Evolutionary conservation across 768 basidiomycete species (phyloP).

Genomic region (Russula olivacea): DNA sequence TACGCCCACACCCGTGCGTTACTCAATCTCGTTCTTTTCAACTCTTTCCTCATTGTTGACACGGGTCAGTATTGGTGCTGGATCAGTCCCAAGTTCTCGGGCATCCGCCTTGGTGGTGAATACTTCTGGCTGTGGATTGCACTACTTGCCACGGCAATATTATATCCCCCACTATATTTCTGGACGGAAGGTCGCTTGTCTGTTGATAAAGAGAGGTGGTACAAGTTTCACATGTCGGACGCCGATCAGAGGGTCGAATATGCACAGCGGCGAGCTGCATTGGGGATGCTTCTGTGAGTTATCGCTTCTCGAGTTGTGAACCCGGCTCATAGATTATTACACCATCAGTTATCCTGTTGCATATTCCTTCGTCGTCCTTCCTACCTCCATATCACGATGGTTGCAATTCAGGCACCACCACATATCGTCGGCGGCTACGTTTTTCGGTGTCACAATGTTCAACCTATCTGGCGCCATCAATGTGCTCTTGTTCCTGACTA

Average conservation of each 20-base stretch:
- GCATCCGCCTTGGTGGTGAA: neutral
- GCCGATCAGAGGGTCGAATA: constrained; percentile 3
- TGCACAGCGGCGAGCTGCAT: neutral
- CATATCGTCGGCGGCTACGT: constrained; percentile 32
- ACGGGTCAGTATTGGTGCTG: constrained; percentile 2
- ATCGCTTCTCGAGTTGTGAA: neutral
- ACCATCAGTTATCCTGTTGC: constrained; percentile 1
- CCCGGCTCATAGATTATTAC: neutral
- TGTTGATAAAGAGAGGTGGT: neutral
- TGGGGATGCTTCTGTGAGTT: constrained; percentile 29
- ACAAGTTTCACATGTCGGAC: constrained; percentile 23
- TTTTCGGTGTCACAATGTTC: constrained; percentile 34
- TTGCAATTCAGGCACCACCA: neutral
- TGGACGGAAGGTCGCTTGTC: constrained; percentile 4
- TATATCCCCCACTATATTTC: neutral
- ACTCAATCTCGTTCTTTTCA: neutral
- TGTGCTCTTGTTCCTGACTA: constrained; percentile 36
- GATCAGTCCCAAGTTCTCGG: neutral
- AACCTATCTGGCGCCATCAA: constrained; percentile 39
- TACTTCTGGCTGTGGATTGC: constrained; percentile 2
- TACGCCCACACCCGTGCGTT: constrained; percentile 33
- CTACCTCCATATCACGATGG: neutral
- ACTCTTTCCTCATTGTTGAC: neutral
- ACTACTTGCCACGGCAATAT: neutral
- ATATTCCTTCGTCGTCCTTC: neutral